Conservation (phyloP, 805 yeast genomes). For the Lipomyces anomalus region DNA sequence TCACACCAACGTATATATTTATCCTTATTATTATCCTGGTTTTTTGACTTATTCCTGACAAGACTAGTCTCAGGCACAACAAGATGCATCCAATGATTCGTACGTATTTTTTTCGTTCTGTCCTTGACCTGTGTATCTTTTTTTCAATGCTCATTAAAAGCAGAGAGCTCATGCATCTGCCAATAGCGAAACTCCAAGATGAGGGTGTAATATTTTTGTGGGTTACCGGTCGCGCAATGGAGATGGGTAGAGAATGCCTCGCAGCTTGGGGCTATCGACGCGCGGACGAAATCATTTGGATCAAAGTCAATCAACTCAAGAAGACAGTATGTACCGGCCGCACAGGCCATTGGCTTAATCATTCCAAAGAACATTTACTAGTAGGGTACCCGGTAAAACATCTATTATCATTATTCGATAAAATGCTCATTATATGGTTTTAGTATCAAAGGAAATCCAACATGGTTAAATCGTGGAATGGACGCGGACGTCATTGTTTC, state of each 20-base stretch:
- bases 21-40: too few relatives aligned
- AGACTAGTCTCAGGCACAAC: not conserved
- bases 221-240: slow-evolving; percentile 95
- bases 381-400: slow-evolving; percentile 48
- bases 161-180: slow-evolving; percentile 60
- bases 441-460: slow-evolving; percentile 63
- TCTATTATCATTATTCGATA: not conserved
- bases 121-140: not conserved
- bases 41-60: too few relatives aligned
- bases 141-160: slow-evolving; percentile 62
- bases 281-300: slow-evolving; percentile 81
- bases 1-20: not conserved
- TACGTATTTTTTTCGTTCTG: slow-evolving; percentile 42
- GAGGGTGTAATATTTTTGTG: slow-evolving; percentile 81
- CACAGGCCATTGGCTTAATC: slow-evolving; percentile 96
- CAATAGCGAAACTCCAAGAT: slow-evolving; percentile 64
- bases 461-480: slow-evolving; percentile 59
- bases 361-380: slow-evolving; percentile 83
- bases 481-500: slow-evolving; percentile 79
- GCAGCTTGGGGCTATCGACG: slow-evolving; percentile 76
- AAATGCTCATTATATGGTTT: not conserved
- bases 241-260: slow-evolving; percentile 74
- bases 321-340: slow-evolving; percentile 91
- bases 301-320: slow-evolving; percentile 79
- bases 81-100: not conserved